Evolutionary conservation across 106 monocot genomes (phyloP).

Genomic region (Dendrobium chrysotoxum): DNA sequence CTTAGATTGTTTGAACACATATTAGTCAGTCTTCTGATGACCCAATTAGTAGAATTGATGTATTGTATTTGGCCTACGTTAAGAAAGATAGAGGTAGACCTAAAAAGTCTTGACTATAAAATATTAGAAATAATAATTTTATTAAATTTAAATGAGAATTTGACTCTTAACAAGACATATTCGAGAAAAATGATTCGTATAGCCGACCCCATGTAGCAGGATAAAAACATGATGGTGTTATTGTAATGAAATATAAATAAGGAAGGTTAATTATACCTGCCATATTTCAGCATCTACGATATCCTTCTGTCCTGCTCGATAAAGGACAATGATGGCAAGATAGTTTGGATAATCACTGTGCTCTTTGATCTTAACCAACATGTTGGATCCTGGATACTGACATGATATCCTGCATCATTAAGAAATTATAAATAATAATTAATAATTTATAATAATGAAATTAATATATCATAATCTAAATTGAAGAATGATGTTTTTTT

Average conservation of each 20-base stretch:
- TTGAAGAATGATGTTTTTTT: too few relatives aligned
- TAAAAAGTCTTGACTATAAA: too few relatives aligned
- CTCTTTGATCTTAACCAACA: slow-evolving; percentile 26
- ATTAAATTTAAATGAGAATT: too few relatives aligned
- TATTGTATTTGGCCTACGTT: too few relatives aligned
- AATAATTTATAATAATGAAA: neutral
- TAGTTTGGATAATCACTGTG: slow-evolving; percentile 28
- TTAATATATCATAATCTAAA: neutral
- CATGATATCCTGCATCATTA: slow-evolving; percentile 28
- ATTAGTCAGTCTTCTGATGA: too few relatives aligned
- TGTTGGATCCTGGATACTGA: slow-evolving; percentile 26
- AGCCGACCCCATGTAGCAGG: neutral
- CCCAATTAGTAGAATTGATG: too few relatives aligned
- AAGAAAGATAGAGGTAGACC: too few relatives aligned
- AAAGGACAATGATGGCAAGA: slow-evolving; percentile 18
- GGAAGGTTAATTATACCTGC: slow-evolving; percentile 8
- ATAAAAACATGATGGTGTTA: too few relatives aligned
- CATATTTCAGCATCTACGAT: slow-evolving; percentile 20
- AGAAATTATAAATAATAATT: neutral
- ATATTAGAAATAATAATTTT: too few relatives aligned
- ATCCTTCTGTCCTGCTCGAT: slow-evolving; percentile 30
- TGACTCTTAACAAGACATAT: too few relatives aligned
- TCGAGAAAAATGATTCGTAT: too few relatives aligned
- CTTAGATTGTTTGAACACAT: too few relatives aligned
- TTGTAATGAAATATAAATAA: neutral